Evolutionary conservation across 2,329 filamentous ascomycete species (phyloP), one percentile per base, ranked within the genome.

Genomic region (Chaetomium sp.): DNA sequence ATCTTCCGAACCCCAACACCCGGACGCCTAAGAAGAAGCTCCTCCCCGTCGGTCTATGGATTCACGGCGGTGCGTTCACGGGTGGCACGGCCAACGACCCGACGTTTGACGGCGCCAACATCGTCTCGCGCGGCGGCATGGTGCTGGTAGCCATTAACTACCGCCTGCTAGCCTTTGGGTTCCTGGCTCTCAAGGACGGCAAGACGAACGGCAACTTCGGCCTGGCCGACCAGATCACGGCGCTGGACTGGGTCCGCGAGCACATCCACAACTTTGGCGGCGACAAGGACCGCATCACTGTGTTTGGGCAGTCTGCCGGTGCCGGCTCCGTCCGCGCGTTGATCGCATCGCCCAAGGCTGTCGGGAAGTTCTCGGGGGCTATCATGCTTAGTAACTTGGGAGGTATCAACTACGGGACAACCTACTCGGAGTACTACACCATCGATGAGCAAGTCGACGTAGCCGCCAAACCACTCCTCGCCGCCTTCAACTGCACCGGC

Each of bases 71-170:
- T 32, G 81, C 77, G 5, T 83, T 82, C 58, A 77, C 74, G 0
- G 70, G 73, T 6, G 80, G 81, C 1, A 70, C 67, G 5, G 71
- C 67, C 8, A 68, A 69, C 51, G 70, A 72, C 45, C 58, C 67
- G 1, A 68, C 68, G 1, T 69, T 69, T 34, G 81, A 85, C 58
- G 78, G 79, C 19, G 78, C 77, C 2, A 80, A 81, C 59, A 69
- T 84, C 3, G 81, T 78, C 0, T 81, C 79, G 2, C 74, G 80
- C 49, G 80, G 80, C 27, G 81, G 84, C 58, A 74, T 84, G 14
- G 78, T 85, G 0, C 74, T 82, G 3, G 81, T 85, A 6, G 67
- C 70, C 19, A 79, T 84, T 69, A 84, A 85, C 68, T 85, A 85
- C 66, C 78, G 82, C 7, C 68, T 84, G 3, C 74, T 73, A 0